Percentiles rank a stretch among this genome's conserved stretches.
These are phyloP conservation scores for Nothophoma quercina DNA, from an alignment of 2,329 filamentous ascomycete genomes.

Conservation along the genomic window DNA sequence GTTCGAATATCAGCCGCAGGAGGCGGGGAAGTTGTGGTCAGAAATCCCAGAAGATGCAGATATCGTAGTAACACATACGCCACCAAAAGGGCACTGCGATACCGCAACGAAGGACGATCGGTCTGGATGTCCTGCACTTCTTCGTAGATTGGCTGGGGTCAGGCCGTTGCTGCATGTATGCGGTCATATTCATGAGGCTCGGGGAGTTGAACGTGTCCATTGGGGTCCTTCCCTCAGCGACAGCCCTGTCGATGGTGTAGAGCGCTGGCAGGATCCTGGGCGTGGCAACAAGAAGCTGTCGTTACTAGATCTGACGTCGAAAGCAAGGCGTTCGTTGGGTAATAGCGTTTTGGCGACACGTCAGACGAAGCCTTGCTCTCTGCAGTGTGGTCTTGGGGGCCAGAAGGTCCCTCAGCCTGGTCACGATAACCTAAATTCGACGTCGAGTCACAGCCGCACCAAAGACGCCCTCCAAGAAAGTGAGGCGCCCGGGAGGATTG, in stretches of 20 bases:
- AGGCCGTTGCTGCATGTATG: conserved; percentile 72
- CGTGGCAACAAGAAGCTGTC: conserved; percentile 66
- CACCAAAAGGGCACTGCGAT: conserved; percentile 68
- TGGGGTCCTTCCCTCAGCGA: conserved; percentile 60
- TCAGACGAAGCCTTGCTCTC: conserved; percentile 29
- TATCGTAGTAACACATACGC: conserved; percentile 75
- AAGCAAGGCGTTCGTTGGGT: conserved; percentile 36
- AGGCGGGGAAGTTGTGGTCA: conserved; percentile 63
- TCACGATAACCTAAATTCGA: conserved; percentile 29
- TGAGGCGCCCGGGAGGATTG: conserved; percentile 31
- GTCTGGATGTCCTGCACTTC: conserved; percentile 68
- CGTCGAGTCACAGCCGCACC: conserved; percentile 30
- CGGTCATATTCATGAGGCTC: conserved; percentile 74
- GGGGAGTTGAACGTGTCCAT: conserved; percentile 68
- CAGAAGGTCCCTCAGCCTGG: conserved; percentile 34
- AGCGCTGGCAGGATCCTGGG: conserved; percentile 68
- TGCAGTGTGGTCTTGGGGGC: conserved; percentile 19
- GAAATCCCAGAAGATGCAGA: conserved; percentile 68
- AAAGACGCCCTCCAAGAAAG: conserved; percentile 24
- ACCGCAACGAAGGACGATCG: conserved; percentile 29
- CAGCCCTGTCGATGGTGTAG: conserved; percentile 37
- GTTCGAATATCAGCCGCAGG: conserved; percentile 65
- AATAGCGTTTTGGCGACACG: conserved; percentile 39
- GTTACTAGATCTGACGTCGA: conserved; percentile 65
- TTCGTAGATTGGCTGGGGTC: conserved; percentile 65